These are phyloP conservation scores for Apiospora arundinis DNA, from an alignment of 2,329 filamentous ascomycete genomes.

Conservation along the genomic window DNA sequence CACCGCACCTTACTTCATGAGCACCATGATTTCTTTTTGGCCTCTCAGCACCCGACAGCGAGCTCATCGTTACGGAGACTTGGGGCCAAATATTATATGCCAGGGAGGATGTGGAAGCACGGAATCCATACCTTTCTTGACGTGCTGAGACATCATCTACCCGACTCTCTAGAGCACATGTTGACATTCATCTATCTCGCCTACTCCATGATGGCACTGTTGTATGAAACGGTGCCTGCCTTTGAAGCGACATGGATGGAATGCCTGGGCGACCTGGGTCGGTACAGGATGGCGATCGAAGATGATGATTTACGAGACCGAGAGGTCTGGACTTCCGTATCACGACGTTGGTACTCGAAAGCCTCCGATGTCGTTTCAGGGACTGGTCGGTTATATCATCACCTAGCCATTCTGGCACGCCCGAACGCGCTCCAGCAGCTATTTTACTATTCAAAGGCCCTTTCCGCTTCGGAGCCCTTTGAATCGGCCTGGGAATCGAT, in stretches of 20 bases:
- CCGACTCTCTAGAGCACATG: constrained; percentile 85
- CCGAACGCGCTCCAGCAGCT: constrained; percentile 74
- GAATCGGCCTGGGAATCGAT: constrained; percentile 71
- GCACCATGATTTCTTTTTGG: constrained; percentile 86
- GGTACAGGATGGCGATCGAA: constrained; percentile 92
- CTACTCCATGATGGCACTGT: constrained; percentile 86
- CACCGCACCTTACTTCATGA: constrained; percentile 84
- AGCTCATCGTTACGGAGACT: constrained; percentile 70
- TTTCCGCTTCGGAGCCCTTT: constrained; percentile 73
- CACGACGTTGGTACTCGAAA: constrained; percentile 82
- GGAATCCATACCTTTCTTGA: constrained; percentile 89
- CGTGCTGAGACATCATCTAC: constrained; percentile 74
- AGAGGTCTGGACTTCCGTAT: constrained; percentile 82
- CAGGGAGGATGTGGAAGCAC: constrained; percentile 91
- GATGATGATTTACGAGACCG: constrained; percentile 77
- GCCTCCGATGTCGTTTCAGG: constrained; percentile 78
- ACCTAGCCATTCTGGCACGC: constrained; percentile 79
- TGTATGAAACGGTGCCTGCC: constrained; percentile 82
- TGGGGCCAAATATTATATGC: constrained; percentile 87
- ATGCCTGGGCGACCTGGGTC: constrained; percentile 82
- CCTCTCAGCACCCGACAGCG: constrained; percentile 83
- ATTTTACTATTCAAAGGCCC: constrained; percentile 73
- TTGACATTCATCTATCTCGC: constrained; percentile 88
- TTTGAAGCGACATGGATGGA: constrained; percentile 95
- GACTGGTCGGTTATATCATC: constrained; percentile 84